Percentiles rank a stretch among this genome's conserved stretches.
Evolutionary conservation across 495 filamentous ascomycete genomes (phyloP).

Genomic region (Neurospora terricola): DNA sequence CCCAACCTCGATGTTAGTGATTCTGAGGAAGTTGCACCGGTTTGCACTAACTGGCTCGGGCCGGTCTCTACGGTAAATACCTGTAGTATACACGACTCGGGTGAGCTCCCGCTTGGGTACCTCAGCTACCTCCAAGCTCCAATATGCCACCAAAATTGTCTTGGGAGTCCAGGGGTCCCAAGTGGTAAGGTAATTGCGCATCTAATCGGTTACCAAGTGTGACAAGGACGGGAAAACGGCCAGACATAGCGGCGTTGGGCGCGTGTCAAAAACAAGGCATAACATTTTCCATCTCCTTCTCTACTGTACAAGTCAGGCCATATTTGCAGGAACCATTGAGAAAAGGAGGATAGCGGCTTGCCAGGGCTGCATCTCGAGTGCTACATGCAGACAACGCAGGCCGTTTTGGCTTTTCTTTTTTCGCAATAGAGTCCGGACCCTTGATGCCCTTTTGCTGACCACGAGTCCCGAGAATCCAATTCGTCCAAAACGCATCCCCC

Average conservation of each 20-base stretch:
- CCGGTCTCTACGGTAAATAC: neutral
- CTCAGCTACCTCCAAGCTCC: neutral
- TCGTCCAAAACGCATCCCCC: neutral
- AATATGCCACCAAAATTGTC: neutral
- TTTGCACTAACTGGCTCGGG: neutral
- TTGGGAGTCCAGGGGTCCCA: neutral
- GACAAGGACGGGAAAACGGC: neutral
- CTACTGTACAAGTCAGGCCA: neutral
- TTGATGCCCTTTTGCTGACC: neutral
- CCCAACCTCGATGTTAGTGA: neutral
- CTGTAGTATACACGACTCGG: neutral
- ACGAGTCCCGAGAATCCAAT: neutral
- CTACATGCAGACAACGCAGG: neutral
- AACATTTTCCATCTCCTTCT: neutral
- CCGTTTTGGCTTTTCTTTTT: neutral
- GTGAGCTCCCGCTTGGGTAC: neutral
- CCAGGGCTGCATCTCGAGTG: neutral
- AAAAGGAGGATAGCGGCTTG: neutral
- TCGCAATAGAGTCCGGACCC: neutral
- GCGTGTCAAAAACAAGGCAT: neutral
- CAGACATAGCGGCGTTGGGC: neutral
- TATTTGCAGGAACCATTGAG: neutral
- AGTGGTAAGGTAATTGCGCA: neutral
- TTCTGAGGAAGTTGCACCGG: neutral
- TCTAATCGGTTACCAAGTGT: neutral